A percentile compares a stretch with the other conserved stretches of the same genome.
Conservation (phyloP, 2,329 filamentous ascomycete species). For the Aureobasidium zeae region DNA sequence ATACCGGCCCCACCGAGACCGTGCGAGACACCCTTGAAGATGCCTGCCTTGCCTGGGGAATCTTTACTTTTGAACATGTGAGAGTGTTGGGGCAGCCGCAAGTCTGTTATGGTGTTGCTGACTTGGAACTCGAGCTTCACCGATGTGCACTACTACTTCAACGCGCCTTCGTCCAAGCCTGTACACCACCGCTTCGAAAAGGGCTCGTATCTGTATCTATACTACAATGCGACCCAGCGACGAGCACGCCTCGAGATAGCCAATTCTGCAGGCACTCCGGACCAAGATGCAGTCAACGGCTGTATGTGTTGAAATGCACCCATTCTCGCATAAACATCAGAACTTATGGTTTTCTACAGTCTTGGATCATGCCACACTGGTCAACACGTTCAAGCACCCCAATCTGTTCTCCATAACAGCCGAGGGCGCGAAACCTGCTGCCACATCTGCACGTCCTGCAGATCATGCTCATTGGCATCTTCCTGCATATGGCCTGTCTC, state of each 20-base stretch:
- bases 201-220: slow-evolving; percentile 70
- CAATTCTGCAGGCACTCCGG: slow-evolving; percentile 61
- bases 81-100: slow-evolving; percentile 22
- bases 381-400: slow-evolving; percentile 66
- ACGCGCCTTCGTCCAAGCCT: slow-evolving; percentile 54
- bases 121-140: slow-evolving; percentile 53
- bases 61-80: slow-evolving; percentile 40
- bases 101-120: not conserved
- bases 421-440: slow-evolving; percentile 32
- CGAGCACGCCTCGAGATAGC: slow-evolving; percentile 66
- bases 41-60: slow-evolving; percentile 42
- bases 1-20: slow-evolving; percentile 11
- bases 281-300: slow-evolving; percentile 73
- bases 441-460: slow-evolving; percentile 37
- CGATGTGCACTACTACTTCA: slow-evolving; percentile 72
- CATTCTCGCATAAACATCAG: not conserved
- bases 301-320: slow-evolving; percentile 44
- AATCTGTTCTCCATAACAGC: slow-evolving; percentile 60
- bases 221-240: slow-evolving; percentile 59
- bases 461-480: slow-evolving; percentile 59
- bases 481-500: slow-evolving; percentile 60
- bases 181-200: slow-evolving; percentile 75
- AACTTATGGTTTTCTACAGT: slow-evolving; percentile 37
- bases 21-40: slow-evolving; percentile 23
- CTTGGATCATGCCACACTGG: slow-evolving; percentile 54